Conservation (phyloP, 192 early-diverging fungal species). For the Coemansia javaensis region DNA sequence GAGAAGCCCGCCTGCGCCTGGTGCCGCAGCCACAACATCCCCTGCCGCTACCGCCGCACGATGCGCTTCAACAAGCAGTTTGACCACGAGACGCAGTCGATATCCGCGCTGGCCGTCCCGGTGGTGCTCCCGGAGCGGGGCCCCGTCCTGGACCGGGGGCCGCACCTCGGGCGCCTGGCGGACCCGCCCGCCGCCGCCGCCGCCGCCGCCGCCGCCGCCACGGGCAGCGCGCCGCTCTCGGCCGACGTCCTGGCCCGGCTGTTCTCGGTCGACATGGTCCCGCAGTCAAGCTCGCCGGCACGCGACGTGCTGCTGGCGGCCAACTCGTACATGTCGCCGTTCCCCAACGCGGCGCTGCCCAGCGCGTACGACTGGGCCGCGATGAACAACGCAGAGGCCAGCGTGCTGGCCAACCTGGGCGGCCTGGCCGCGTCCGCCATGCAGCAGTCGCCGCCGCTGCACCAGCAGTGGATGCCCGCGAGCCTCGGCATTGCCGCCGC, state of each 20-base stretch:
- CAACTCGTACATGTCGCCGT: slow-evolving; percentile 38
- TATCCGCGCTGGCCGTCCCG: slow-evolving; percentile 14
- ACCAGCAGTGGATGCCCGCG: too few species aligned
- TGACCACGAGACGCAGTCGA: slow-evolving; percentile 9
- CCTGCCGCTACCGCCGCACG: slow-evolving; percentile 44
- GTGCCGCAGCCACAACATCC: slow-evolving; percentile 36
- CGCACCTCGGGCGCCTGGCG: too few species aligned
- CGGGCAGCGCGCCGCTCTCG: slow-evolving; percentile 9
- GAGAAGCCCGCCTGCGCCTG: slow-evolving; percentile 44
- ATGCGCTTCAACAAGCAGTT: slow-evolving; percentile 47
- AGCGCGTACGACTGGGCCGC: slow-evolving; percentile 17
- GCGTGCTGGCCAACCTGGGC: slow-evolving; percentile 39
- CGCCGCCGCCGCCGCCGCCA: background rate
- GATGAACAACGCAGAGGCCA: slow-evolving; percentile 29
- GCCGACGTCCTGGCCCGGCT: slow-evolving; percentile 29
- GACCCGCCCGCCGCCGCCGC: background rate
- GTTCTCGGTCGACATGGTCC: slow-evolving; percentile 45
- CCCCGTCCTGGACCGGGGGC: too few species aligned
- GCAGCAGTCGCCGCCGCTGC: background rate
- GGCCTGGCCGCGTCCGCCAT: slow-evolving; percentile 14
- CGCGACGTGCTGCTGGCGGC: slow-evolving; percentile 27
- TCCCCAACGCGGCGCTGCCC: slow-evolving; percentile 9
- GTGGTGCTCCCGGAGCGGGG: slow-evolving; percentile 5
- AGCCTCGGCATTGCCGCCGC: background rate
- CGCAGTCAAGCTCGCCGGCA: slow-evolving; percentile 19